A percentile compares a stretch with the other conserved stretches of the same genome.
These are phyloP conservation scores for Fraxinus pennsylvanica DNA, from an alignment of 257 asterid genomes.

Conservation along the genomic window DNA sequence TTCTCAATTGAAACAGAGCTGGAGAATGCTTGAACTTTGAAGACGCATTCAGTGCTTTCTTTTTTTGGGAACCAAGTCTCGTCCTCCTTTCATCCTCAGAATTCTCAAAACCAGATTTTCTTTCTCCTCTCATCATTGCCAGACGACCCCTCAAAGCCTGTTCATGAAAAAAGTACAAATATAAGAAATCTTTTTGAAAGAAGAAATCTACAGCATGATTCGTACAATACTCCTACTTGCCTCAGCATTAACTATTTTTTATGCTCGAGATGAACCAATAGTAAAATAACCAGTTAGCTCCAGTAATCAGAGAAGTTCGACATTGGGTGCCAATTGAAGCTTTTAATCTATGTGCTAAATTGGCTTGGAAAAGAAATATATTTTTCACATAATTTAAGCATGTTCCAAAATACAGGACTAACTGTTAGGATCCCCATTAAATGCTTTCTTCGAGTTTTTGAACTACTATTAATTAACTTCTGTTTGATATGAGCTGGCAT, in stretches of 20 bases:
- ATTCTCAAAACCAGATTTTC: too few species aligned
- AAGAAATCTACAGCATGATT: background rate
- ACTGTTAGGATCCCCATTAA: background rate
- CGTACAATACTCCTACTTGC: background rate
- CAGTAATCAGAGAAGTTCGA: slow-evolving; percentile 5
- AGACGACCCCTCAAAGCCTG: slow-evolving; percentile 94
- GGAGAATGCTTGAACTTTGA: too few species aligned
- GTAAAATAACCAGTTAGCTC: background rate
- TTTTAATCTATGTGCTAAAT: background rate
- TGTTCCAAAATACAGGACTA: background rate
- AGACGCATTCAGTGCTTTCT: too few species aligned
- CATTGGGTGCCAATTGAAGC: background rate
- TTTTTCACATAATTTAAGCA: background rate
- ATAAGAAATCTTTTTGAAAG: background rate
- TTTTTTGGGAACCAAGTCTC: too few species aligned
- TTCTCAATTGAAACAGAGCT: too few species aligned
- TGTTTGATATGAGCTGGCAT: background rate
- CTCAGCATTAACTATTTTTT: slow-evolving; percentile 7
- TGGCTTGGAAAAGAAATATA: background rate
- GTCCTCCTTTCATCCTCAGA: too few species aligned
- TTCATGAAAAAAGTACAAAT: slow-evolving; percentile 20
- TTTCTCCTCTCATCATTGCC: slow-evolving; percentile 59
- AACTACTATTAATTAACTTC: background rate
- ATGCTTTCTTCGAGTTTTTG: background rate
- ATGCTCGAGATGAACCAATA: background rate